These are phyloP conservation scores for Hypseocharis bilobata DNA, from an alignment of 441 rosid species.

Conservation along the genomic window DNA sequence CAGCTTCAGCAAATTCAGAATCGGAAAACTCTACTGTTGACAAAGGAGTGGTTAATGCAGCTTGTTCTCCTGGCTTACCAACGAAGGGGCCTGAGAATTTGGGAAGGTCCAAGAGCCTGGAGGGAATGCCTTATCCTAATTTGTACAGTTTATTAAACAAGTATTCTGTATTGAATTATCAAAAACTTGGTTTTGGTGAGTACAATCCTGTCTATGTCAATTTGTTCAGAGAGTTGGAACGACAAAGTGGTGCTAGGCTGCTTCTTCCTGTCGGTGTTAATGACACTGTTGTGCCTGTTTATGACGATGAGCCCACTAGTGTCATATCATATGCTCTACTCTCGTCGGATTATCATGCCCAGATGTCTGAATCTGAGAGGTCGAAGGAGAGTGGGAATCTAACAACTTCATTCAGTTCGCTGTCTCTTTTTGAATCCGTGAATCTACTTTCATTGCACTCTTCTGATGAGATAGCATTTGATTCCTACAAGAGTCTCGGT, in stretches of 20 bases:
- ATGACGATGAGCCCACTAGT: slow-evolving; percentile 97
- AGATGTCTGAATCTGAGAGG: slow-evolving; percentile 45
- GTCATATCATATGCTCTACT: slow-evolving; percentile 67
- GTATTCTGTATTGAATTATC: slow-evolving; percentile 50
- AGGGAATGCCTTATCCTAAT: slow-evolving; percentile 56
- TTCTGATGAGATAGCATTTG: slow-evolving; percentile 44
- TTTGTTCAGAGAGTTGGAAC: slow-evolving; percentile 50
- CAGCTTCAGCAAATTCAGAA: slow-evolving; percentile 31
- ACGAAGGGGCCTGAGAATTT: slow-evolving; percentile 38
- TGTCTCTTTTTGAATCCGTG: slow-evolving; percentile 36
- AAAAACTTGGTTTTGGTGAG: slow-evolving; percentile 61
- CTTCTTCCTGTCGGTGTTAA: slow-evolving; percentile 65
- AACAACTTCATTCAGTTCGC: slow-evolving; percentile 31
- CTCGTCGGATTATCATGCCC: slow-evolving; percentile 58
- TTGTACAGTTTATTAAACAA: slow-evolving; percentile 65
- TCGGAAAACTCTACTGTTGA: slow-evolving; percentile 33
- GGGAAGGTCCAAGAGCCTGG: slow-evolving; percentile 59
- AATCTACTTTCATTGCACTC: slow-evolving; percentile 34
- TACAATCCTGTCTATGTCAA: slow-evolving; percentile 64
- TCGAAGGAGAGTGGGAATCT: slow-evolving; percentile 40
- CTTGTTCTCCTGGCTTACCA: slow-evolving; percentile 30
- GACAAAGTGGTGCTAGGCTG: slow-evolving; percentile 58
- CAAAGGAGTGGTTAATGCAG: slow-evolving; percentile 32
- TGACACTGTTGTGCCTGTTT: slow-evolving; percentile 79
- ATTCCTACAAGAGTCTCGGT: slow-evolving; percentile 48